Conservation (phyloP, 129 eudicot species). For the Tanacetum coccineum region DNA sequence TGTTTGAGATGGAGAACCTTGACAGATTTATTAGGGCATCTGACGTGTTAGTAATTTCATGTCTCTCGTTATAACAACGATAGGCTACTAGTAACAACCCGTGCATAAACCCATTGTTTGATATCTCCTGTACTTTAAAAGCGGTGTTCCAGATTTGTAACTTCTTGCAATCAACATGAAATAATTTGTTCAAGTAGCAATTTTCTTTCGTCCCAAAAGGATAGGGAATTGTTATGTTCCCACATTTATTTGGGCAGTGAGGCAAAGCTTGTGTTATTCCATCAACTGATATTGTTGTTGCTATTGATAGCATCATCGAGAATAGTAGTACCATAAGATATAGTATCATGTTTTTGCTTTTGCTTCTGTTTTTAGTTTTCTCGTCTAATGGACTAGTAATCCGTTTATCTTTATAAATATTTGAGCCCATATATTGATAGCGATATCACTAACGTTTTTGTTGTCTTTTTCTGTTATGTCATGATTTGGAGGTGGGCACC, state of each 20-base stretch:
- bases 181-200: constrained; percentile 27
- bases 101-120: too few species aligned
- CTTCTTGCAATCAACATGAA: constrained; percentile 16
- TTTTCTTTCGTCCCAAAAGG: constrained; percentile 25
- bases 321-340: constrained; percentile 1
- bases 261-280: constrained; percentile 15
- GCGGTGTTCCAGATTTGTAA: background rate
- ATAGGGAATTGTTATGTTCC: constrained; percentile 21
- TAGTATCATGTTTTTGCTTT: background rate
- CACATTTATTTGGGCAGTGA: constrained; percentile 29
- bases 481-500: too few species aligned
- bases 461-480: too few species aligned
- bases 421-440: too few species aligned
- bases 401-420: too few species aligned
- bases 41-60: background rate
- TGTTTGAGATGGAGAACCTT: constrained; percentile 23
- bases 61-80: too few species aligned
- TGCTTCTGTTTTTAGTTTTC: too few species aligned
- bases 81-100: too few species aligned
- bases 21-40: constrained; percentile 12
- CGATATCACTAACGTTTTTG: too few species aligned
- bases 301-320: constrained; percentile 5
- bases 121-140: background rate
- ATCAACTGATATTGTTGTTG: background rate
- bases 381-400: too few species aligned